Conservation (phyloP, 2,329 filamentous ascomycete genomes). For the Thelonectria blattea region DNA sequence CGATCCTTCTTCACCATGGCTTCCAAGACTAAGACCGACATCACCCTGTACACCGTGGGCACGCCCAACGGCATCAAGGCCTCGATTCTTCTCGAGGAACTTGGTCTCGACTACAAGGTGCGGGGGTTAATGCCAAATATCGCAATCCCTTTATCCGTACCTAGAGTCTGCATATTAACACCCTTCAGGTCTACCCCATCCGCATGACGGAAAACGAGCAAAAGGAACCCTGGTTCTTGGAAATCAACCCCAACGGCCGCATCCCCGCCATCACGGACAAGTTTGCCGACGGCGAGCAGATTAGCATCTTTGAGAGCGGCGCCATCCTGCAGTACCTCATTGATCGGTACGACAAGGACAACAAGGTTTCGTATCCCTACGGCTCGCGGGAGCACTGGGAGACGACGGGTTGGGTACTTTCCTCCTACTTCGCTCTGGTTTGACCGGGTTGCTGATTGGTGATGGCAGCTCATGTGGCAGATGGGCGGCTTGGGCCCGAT, state of each 20-base stretch:
- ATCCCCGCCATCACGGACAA: slow-evolving; percentile 88
- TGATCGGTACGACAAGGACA: slow-evolving; percentile 78
- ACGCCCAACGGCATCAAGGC: slow-evolving; percentile 93
- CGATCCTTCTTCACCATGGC: slow-evolving; percentile 40
- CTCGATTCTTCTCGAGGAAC: slow-evolving; percentile 84
- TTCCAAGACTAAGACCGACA: slow-evolving; percentile 57
- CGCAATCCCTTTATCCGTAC: neutral
- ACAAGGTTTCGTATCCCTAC: slow-evolving; percentile 81
- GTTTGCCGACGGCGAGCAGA: slow-evolving; percentile 73
- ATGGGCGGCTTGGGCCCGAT: slow-evolving; percentile 83
- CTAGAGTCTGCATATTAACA: no score
- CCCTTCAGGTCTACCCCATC: slow-evolving; percentile 59
- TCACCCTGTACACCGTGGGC: slow-evolving; percentile 80
- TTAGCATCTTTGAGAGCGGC: slow-evolving; percentile 83
- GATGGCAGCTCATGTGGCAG: slow-evolving; percentile 67
- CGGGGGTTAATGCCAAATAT: neutral
- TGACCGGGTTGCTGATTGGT: slow-evolving; percentile 7
- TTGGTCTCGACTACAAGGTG: slow-evolving; percentile 81
- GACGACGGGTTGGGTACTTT: slow-evolving; percentile 73
- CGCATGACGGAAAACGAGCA: slow-evolving; percentile 78
- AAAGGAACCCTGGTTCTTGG: slow-evolving; percentile 85
- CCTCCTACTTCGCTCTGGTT: no score
- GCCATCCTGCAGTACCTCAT: slow-evolving; percentile 85
- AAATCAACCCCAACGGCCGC: slow-evolving; percentile 91
- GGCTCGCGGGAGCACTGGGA: slow-evolving; percentile 80